These are phyloP conservation scores for Pyrenochaeta sp. DNA, from an alignment of 2,329 filamentous ascomycete species.

Conservation along the genomic window DNA sequence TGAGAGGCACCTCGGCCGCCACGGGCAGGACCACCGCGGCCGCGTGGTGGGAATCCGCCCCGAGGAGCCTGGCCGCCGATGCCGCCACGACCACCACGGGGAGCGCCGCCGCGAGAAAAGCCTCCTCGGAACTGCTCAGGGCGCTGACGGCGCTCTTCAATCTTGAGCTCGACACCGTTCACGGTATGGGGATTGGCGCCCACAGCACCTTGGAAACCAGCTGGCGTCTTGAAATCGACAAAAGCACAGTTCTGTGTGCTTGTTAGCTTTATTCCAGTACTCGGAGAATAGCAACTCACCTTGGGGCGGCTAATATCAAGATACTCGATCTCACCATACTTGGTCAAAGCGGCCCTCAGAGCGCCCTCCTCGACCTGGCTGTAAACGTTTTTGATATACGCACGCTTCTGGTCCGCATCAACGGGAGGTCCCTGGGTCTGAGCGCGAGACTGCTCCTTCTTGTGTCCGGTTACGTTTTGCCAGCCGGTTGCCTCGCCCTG, in stretches of 20 bases:
- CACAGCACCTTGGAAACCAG: slow-evolving; percentile 84
- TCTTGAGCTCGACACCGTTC: slow-evolving; percentile 80
- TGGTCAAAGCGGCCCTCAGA: slow-evolving; percentile 73
- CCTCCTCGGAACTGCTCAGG: slow-evolving; percentile 47
- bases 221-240: slow-evolving; percentile 84
- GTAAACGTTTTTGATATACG: slow-evolving; percentile 95
- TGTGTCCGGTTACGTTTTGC: slow-evolving; percentile 84
- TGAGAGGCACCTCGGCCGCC: slow-evolving; percentile 57
- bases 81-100: slow-evolving; percentile 71
- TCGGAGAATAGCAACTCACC: slow-evolving; percentile 62
- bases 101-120: slow-evolving; percentile 53
- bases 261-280: slow-evolving; percentile 21
- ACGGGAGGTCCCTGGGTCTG: slow-evolving; percentile 68
- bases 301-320: slow-evolving; percentile 74
- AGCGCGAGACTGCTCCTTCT: slow-evolving; percentile 81
- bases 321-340: slow-evolving; percentile 71
- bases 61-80: slow-evolving; percentile 65
- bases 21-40: slow-evolving; percentile 69
- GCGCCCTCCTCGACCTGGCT: slow-evolving; percentile 83
- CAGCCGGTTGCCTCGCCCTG: slow-evolving; percentile 74
- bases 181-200: slow-evolving; percentile 86
- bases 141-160: slow-evolving; percentile 84
- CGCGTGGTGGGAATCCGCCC: slow-evolving; percentile 74
- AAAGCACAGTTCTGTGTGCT: slow-evolving; percentile 86
- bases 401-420: slow-evolving; percentile 80